Base-by-base conservation (phyloP, 2,329 filamentous ascomycete genomes). In the Neonectria punicea region DNA sequence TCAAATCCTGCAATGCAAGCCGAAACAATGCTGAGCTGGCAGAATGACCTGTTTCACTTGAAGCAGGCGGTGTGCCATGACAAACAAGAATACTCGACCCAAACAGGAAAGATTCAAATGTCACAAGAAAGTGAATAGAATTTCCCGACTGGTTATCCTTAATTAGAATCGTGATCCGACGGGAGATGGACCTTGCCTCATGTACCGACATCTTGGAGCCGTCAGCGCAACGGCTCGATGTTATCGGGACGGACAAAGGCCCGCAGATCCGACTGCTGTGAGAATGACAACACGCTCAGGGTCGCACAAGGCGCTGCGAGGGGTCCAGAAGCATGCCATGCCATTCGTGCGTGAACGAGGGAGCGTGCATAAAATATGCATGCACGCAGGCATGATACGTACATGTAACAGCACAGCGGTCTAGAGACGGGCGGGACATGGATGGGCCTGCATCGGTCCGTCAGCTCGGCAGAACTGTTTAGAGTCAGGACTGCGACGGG, bases 381-480 rank as follows among this genome's bases (percentile, higher is more conserved):
- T 63, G 69, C 69, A 74, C 72, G 72, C 66, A 74, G 65, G 64
- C 66, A 72, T 67, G 70, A 71, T 73, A 71, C 62, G 72, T n/a
- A n/a, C n/a, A n/a, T n/a, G n/a, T 69, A 70, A 72, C 70, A 72
- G 58, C 58, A 58, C 68, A 67, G 67, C 65, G 51, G 55, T 63
- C 60, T 70, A 55, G 60, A 65, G 61, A 63, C 59, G 69, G 66
- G 63, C 59, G 69, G 66, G 61, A 64, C 59, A 56, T 51, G 58
- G 41, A 47, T 65, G 53, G 60, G 53, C 65, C 56, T 71, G 67
- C 53, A 64, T 63, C 54, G 66, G 62, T 55, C 58, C 44, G 50
- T 60, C 51, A 61, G 44, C 61, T 51, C 51, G 54, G 62, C 46
- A 44, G 20, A 43, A 53, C 56, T 43, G 51, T 55, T 70, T 59